A percentile compares a stretch with the other conserved stretches of the same genome.
Evolutionary conservation across 306 rosid genomes (phyloP).

Genomic region (Fragaria vesca): DNA sequence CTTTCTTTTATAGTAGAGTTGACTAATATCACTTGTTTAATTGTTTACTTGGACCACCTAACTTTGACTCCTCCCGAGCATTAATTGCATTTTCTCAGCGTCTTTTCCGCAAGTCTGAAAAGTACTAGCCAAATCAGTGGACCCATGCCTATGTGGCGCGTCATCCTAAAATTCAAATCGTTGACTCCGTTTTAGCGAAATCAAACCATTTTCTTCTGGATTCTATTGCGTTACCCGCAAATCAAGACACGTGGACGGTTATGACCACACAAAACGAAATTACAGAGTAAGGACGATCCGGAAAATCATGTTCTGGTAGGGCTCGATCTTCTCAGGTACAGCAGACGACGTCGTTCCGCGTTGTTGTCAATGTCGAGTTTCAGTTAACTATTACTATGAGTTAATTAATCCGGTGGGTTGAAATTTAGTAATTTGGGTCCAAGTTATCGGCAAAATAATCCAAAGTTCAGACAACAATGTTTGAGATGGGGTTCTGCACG

Average conservation of each 20-base stretch:
- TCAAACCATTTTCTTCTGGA: not conserved
- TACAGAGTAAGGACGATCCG: not conserved
- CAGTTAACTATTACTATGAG: no score
- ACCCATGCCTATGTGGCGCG: slow-evolving; percentile 5
- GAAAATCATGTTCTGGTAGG: no score
- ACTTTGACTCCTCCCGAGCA: slow-evolving; percentile 26
- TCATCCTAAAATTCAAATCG: not conserved
- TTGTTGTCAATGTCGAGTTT: not conserved
- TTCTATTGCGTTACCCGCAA: not conserved
- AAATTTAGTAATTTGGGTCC: slow-evolving; percentile 27
- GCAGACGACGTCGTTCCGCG: not conserved
- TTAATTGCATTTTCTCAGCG: not conserved
- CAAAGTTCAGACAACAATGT: slow-evolving; percentile 13
- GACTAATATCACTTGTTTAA: slow-evolving; percentile 19
- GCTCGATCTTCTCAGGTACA: not conserved
- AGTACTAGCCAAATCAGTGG: not conserved
- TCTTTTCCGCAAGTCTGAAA: slow-evolving; percentile 5
- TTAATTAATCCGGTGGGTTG: slow-evolving; percentile 29
- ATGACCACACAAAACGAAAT: not conserved
- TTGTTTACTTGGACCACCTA: slow-evolving; percentile 26
- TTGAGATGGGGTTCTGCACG: slow-evolving; percentile 10
- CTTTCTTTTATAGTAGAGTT: slow-evolving; percentile 18
- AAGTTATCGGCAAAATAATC: slow-evolving; percentile 42
- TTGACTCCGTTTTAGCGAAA: not conserved
- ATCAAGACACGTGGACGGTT: slow-evolving; percentile 13